Conservation (phyloP, 2,329 filamentous ascomycete genomes). For the Didymella glomerata region DNA sequence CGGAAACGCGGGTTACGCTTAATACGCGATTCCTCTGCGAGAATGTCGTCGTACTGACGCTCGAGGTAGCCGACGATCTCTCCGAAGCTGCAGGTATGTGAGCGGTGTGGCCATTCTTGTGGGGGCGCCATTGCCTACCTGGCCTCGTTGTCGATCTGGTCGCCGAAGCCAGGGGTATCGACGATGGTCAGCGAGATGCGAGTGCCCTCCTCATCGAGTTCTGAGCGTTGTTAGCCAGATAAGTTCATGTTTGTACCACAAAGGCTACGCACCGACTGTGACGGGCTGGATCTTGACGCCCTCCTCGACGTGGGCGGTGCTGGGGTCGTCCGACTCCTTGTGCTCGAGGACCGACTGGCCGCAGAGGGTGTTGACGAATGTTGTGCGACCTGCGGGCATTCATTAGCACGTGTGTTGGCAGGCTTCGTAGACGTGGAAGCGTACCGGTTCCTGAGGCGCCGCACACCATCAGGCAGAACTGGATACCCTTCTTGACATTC, state of each 20-base stretch:
- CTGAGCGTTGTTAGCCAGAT: constrained; percentile 48
- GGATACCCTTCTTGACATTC: constrained; percentile 99
- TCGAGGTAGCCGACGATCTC: constrained; percentile 99
- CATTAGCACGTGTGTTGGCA: constrained; percentile 5
- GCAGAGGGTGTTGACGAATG: constrained; percentile 99
- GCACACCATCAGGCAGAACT: constrained; percentile 99
- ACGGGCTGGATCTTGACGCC: constrained; percentile 98
- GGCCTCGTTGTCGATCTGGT: constrained; percentile 99
- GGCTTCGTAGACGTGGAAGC: constrained; percentile 40
- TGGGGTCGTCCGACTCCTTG: constrained; percentile 92
- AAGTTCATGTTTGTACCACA: too few relatives aligned
- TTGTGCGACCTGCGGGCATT: constrained; percentile 78
- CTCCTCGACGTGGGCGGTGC: constrained; percentile 89
- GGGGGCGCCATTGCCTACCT: constrained; percentile 66
- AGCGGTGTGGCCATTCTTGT: constrained; percentile 19
- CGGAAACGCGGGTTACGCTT: constrained; percentile 99
- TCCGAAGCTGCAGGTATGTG: constrained; percentile 73
- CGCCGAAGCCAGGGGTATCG: constrained; percentile 96
- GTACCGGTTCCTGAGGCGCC: constrained; percentile 97
- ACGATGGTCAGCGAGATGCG: constrained; percentile 98
- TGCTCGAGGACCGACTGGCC: constrained; percentile 89
- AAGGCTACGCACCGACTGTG: constrained; percentile 79
- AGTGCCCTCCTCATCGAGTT: constrained; percentile 97
- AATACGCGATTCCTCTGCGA: constrained; percentile 99
- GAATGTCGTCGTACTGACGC: constrained; percentile 98